These are phyloP conservation scores for Saccharomycopsis sp. DNA, from an alignment of 805 yeast species.

Conservation along the genomic window DNA sequence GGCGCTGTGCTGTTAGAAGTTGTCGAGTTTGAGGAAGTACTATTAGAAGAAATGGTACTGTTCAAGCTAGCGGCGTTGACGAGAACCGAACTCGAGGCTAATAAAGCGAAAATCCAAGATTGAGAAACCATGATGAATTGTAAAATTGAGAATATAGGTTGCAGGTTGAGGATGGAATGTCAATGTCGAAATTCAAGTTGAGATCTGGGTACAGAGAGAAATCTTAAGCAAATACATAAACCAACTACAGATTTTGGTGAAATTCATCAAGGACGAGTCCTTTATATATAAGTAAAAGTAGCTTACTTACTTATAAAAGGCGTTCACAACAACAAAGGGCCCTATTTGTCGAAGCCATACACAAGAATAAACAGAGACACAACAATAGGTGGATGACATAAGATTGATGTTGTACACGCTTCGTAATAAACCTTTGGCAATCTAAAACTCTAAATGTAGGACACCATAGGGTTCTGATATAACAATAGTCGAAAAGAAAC, in stretches of 20 bases:
- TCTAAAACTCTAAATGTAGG: not conserved
- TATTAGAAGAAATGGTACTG: not conserved
- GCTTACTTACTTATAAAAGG: no score
- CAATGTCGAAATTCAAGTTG: not conserved
- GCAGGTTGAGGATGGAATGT: no score
- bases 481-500: not conserved
- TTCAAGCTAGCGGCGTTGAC: not conserved
- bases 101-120: not conserved
- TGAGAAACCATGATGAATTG: not conserved
- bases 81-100: not conserved
- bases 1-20: conserved; percentile 8
- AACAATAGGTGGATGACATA: not conserved
- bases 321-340: no score
- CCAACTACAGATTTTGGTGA: not conserved
- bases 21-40: conserved; percentile 7
- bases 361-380: no score
- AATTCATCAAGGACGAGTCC: not conserved
- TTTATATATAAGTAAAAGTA: not conserved
- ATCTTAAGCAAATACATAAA: not conserved
- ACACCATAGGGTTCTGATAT: not conserved
- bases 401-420: not conserved
- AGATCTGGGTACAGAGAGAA: not conserved
- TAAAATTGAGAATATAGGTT: not conserved
- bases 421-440: not conserved
- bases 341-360: no score